A percentile compares a stretch with the other conserved stretches of the same genome.
Conservation (phyloP, 2,329 filamentous ascomycete species). For the Pyrenochaeta sp. region DNA sequence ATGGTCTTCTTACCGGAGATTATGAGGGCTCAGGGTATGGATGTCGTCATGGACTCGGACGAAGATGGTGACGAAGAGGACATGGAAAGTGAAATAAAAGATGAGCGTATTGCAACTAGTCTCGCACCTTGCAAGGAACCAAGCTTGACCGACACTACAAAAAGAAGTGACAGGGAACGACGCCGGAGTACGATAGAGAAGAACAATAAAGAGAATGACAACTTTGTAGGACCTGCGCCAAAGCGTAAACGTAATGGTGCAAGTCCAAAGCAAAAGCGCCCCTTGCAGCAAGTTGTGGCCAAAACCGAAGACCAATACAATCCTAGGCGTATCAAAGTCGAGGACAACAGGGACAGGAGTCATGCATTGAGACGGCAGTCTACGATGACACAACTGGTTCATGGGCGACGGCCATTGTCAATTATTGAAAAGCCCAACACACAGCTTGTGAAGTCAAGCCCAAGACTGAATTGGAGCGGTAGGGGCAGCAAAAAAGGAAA, state of each 20-base stretch:
- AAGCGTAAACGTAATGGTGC: constrained; percentile 31
- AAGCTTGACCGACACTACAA: not conserved
- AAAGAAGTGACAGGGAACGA: constrained; percentile 26
- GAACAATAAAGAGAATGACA: constrained; percentile 11
- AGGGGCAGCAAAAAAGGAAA: constrained; percentile 17
- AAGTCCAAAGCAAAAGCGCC: constrained; percentile 6
- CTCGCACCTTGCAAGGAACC: not conserved
- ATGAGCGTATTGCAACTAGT: not conserved
- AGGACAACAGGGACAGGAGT: constrained; percentile 3
- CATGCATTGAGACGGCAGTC: constrained; percentile 39
- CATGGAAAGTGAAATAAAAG: constrained; percentile 4
- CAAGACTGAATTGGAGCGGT: constrained; percentile 32
- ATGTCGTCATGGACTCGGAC: constrained; percentile 21
- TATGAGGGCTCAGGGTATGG: constrained; percentile 23
- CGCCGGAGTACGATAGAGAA: constrained; percentile 15
- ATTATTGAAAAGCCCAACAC: constrained; percentile 33
- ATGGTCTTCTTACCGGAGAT: constrained; percentile 40
- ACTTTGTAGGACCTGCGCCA: constrained; percentile 1
- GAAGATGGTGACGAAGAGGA: constrained; percentile 14
- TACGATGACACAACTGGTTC: constrained; percentile 46
- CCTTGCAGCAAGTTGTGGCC: constrained; percentile 3
- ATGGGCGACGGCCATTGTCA: constrained; percentile 32
- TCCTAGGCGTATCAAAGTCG: constrained; percentile 1
- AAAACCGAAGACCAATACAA: constrained; percentile 9
- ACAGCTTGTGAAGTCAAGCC: constrained; percentile 26